phyloP scores from a whole-genome alignment of 2,329 filamentous ascomycete genomes.

The Fusarium sp. region DNA sequence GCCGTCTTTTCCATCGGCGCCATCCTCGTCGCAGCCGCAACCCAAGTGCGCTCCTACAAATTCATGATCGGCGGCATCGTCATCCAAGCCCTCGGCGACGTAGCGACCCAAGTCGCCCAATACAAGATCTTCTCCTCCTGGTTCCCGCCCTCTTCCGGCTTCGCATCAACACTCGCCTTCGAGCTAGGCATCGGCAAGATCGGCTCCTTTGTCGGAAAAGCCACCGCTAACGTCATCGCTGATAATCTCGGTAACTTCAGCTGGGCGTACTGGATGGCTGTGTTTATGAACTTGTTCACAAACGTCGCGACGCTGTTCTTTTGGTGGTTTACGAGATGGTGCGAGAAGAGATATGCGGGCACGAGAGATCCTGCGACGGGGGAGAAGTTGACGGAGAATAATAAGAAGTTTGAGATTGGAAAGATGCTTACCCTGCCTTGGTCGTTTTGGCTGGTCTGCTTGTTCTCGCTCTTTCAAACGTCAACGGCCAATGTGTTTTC shows the following conservation, averaged over 20 bases:
- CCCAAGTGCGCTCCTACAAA: constrained; percentile 62
- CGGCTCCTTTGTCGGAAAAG: constrained; percentile 66
- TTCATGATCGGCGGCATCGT: constrained; percentile 68
- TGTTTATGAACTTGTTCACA: constrained; percentile 71
- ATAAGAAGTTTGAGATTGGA: constrained; percentile 62
- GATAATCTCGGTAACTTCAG: constrained; percentile 65
- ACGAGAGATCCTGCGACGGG: constrained; percentile 64
- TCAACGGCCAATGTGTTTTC: constrained; percentile 62
- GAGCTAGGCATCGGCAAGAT: constrained; percentile 69
- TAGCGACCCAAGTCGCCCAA: constrained; percentile 69
- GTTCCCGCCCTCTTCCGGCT: constrained; percentile 68
- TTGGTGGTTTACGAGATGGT: constrained; percentile 63
- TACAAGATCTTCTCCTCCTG: constrained; percentile 72
- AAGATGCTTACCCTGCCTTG: constrained; percentile 67
- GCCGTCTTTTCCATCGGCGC: constrained; percentile 65
- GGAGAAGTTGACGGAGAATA: constrained; percentile 66
- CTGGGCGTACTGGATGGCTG: constrained; percentile 69
- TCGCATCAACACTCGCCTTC: constrained; percentile 67
- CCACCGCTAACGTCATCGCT: constrained; percentile 66
- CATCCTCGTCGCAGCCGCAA: constrained; percentile 65
- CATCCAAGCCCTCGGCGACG: constrained; percentile 66
- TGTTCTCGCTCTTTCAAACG: constrained; percentile 67
- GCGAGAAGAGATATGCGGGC: constrained; percentile 55
- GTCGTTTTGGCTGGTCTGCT: constrained; percentile 64
- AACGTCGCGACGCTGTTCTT: constrained; percentile 62